A percentile compares a stretch with the other conserved stretches of the same genome.
phyloP scores from a whole-genome alignment of 176 grass and related monocot genomes.

The Olyra latifolia region DNA sequence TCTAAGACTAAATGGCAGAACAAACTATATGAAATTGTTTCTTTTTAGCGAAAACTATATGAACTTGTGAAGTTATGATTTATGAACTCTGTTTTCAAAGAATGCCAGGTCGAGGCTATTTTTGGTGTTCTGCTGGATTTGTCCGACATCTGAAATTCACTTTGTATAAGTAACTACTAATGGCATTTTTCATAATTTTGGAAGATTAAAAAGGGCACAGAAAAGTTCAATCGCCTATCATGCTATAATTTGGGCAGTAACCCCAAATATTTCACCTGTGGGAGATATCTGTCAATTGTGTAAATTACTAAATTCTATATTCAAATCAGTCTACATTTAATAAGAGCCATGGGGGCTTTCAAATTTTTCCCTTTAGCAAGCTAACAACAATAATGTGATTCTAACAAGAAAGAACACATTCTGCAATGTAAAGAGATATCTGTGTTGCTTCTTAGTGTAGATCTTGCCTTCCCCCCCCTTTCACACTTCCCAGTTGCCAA shows the following conservation, averaged over 20 bases:
- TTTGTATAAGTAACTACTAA: slow-evolving; percentile 4
- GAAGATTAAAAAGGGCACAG: neutral
- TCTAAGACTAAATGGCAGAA: neutral
- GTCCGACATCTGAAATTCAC: neutral
- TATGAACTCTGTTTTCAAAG: neutral
- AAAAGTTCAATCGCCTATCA: neutral
- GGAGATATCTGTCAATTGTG: neutral
- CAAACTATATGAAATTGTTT: neutral
- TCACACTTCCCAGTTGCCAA: neutral
- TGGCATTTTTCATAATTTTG: slow-evolving; percentile 1
- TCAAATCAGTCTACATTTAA: neutral
- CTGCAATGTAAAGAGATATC: neutral
- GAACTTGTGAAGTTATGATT: neutral
- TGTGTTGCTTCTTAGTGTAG: neutral
- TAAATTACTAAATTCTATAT: neutral
- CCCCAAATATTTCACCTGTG: neutral
- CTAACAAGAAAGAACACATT: neutral
- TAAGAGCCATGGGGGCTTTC: neutral
- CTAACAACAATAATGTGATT: neutral
- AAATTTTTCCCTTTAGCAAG: neutral
- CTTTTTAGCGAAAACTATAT: too few species aligned
- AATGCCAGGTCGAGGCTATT: neutral
- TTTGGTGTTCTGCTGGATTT: neutral
- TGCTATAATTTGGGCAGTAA: neutral
- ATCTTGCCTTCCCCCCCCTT: neutral